Base-by-base conservation (phyloP, 768 basidiomycete genomes). In the Tulasnella calospora region DNA sequence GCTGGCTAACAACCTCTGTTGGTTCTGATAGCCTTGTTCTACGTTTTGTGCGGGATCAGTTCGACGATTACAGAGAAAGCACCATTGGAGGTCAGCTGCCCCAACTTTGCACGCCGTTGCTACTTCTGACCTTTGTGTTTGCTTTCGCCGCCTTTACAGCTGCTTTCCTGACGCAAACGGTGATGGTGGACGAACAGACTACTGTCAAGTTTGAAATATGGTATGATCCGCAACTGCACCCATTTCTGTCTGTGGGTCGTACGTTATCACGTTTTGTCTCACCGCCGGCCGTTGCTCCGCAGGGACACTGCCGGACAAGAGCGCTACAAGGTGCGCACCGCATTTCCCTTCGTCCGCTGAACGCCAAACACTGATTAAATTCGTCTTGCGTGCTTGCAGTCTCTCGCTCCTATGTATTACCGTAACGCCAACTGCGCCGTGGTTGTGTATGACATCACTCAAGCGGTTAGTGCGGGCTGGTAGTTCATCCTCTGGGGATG, bases 181-280 rank as follows among this genome's bases (percentile, higher is more conserved):
- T 99, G 41, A 92, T 91, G 17, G 88, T 98, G 55, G 92, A 96
- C 72, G 93, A 96, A 83, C 90, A 92, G 80, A 93, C 93, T 33
- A 91, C 91, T 33, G 94, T 99, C 83, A 99, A 99, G 88, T 99
- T 99, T 83, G 97, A 98, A 87, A 97, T 97, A 83, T 97, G 96
- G 96, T 96, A 83, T 36, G 61, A 67, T 67, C 61, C 61, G 35
- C 61, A 89, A 51, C n/a, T 71, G 35, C 57, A 13, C 38, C 27
- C 21, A 9, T 67, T 46, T n/a, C 35, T 51, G 38, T 19, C n/a
- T 69, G 3, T 35, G 41, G 19, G 38, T 30, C 72, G 35, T 30
- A 72, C 30, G 69, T 79, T 76, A 70, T 78, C 47, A 40, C 30
- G 35, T 78, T 44, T 38, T 79, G 73, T 33, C 71, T 74, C n/a